These are phyloP conservation scores for Trichoderma orchidacearum DNA, from an alignment of 495 filamentous ascomycete species.

Conservation along the genomic window DNA sequence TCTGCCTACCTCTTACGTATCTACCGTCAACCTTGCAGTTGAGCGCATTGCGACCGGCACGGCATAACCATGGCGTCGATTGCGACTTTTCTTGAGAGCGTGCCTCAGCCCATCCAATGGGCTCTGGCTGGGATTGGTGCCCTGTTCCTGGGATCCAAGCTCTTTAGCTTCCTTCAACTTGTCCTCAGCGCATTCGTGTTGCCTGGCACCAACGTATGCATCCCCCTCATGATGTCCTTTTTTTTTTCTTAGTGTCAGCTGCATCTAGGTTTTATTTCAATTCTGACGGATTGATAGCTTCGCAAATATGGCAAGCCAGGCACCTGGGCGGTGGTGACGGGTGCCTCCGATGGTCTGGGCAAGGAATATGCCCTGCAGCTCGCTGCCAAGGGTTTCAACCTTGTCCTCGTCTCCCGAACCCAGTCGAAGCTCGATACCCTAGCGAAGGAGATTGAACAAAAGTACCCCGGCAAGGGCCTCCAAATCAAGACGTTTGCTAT, in stretches of 20 bases:
- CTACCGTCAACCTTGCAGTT: neutral
- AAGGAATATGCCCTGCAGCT: slow-evolving; percentile 92
- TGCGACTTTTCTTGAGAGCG: slow-evolving; percentile 15
- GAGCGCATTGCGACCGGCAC: too few relatives aligned
- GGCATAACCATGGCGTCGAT: slow-evolving; percentile 19
- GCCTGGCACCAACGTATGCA: slow-evolving; percentile 39
- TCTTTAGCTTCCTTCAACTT: slow-evolving; percentile 48
- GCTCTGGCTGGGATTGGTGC: slow-evolving; percentile 40
- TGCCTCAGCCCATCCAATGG: slow-evolving; percentile 22
- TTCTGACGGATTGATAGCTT: slow-evolving; percentile 40
- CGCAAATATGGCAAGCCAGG: slow-evolving; percentile 82
- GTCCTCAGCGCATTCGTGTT: slow-evolving; percentile 68
- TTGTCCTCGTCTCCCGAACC: slow-evolving; percentile 88
- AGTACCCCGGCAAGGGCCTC: slow-evolving; percentile 38
- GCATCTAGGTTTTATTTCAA: neutral
- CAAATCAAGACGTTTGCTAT: slow-evolving; percentile 68
- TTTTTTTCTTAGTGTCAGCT: neutral
- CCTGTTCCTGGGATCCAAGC: slow-evolving; percentile 40
- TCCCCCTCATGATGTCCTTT: neutral
- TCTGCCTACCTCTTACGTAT: neutral
- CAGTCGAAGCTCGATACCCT: slow-evolving; percentile 73
- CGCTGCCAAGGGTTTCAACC: slow-evolving; percentile 81
- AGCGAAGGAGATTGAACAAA: slow-evolving; percentile 56
- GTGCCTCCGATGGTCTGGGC: slow-evolving; percentile 91
- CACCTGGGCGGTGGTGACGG: slow-evolving; percentile 89